Evolutionary conservation across 371 early-diverging fungal genomes (phyloP), one percentile per base, ranked within the genome.

Genomic region (Actinomortierella wolfii): DNA sequence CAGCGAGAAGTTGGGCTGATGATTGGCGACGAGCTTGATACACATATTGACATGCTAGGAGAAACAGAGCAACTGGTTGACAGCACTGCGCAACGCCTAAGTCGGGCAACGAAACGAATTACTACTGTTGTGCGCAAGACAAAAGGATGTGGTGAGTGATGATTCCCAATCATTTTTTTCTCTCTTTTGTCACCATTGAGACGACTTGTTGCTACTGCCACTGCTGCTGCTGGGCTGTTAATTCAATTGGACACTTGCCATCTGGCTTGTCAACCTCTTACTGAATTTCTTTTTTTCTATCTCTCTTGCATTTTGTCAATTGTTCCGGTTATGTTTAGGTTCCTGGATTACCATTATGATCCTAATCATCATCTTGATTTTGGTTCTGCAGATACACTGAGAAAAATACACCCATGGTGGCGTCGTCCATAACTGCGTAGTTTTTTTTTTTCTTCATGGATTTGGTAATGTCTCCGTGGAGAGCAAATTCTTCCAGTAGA

Each of bases 11-110:
- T 94, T 6, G 94, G 94, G 0, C 26, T 90, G 26, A 59, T 85
- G 70, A 94, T 94, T 59, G 84, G 84, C 20, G 90, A 91, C 41
- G 94, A 94, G 61, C 69, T 94, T 56, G 89, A 92, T 34, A 67
- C 80, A 14, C 94, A 94, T 65, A 81, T 86, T 21, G 85, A 86
- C n/a, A 55, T 92, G 55, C 78, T 94, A 73, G 89, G 90, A 40
- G 89, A 92, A 18, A 90, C 91, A 1, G 90, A 88, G 21, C 78
- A 64, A 13, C 77, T 84, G 53, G 87, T 90, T 3, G 91, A 92
- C 67, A 63, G 73, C 0, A 89, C 91, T 6, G 83, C 79, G 43
- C 67, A 69, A 25, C 67, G 86, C 51, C 67, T 93, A 54, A 77
- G 78, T 52, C 77, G 63, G 39, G 91, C 90, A 7, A 79, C 78